Conservation (phyloP, 441 rosid genomes). For the Croton laevigatus region DNA sequence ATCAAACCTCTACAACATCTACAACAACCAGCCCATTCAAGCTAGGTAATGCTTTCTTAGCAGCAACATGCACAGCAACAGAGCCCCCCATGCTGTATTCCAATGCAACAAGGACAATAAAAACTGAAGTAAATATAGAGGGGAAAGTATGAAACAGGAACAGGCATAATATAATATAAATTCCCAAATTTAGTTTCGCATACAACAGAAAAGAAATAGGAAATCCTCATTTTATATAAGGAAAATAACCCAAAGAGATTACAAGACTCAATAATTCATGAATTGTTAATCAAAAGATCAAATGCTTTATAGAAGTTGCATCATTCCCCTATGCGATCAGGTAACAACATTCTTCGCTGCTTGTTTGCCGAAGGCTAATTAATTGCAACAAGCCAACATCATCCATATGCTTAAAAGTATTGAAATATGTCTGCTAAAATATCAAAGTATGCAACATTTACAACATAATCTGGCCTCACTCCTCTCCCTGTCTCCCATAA, state of each 20-base stretch:
- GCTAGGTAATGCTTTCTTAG: constrained; percentile 58
- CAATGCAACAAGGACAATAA: constrained; percentile 18
- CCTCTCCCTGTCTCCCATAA: neutral
- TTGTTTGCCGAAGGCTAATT: neutral
- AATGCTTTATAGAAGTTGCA: neutral
- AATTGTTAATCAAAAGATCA: neutral
- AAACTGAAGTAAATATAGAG: neutral
- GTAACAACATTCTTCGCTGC: neutral
- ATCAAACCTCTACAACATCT: constrained; percentile 95
- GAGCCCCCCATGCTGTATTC: constrained; percentile 94
- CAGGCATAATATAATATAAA: neutral
- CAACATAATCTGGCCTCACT: neutral
- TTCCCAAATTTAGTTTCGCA: neutral
- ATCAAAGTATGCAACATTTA: neutral
- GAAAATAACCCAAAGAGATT: neutral
- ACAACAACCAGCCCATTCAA: constrained; percentile 91
- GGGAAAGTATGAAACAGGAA: neutral
- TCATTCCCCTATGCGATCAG: constrained; percentile 3
- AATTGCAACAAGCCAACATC: neutral
- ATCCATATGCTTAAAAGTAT: neutral
- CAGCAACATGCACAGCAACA: constrained; percentile 95
- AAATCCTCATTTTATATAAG: neutral
- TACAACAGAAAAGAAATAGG: neutral
- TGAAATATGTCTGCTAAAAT: neutral
- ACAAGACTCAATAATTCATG: neutral